Evolutionary conservation across 371 early-diverging fungal genomes (phyloP), one percentile per base, ranked within the genome.

Genomic region (Phascolomyces articulosus): DNA sequence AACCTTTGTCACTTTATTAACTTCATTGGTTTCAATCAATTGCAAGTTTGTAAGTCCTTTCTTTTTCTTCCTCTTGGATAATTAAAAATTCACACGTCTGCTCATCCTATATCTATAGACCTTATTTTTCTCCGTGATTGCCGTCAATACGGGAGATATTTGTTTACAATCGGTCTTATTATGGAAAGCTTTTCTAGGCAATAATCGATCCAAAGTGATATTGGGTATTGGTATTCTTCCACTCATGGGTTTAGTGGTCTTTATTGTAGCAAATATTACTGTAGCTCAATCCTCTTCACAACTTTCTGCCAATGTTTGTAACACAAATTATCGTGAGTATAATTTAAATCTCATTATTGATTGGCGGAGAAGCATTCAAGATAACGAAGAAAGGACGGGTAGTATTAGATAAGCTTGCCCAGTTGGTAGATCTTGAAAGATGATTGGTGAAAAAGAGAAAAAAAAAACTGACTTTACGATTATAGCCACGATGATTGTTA

Each of bases 111-210:
- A 18, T n/a, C 11, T 13, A 28, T 58, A 75, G 79, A 66, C 70
- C 4, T 66, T 80, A 13, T 55, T 70, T 10, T 77, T 82, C 49
- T 82, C 82, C 34, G 65, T 82, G 6, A 61, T 82, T 8, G 73
- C 74, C 13, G 79, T 82, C 23, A 82, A 82, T 68, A 2, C 72
- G 26, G 77, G 66, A 0, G 75, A 82, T 23, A 74, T 82, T 29
- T 41, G 71, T 6, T 55, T 82, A 23, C 79, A 79, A 53, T 58
- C 68, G 16, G 75, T 82, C 0, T 58, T 82, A 2, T 29, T 82
- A 26, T 82, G 82, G 79, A 82, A 79, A 58, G 82, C 82, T 0
- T 82, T 74, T 40, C 59, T 82, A 23, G 79, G 82, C 1, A 76
- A 78, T 38, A 72, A 74, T 55, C 72, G 75, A 24, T 79, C 79